These are phyloP conservation scores for Hypomontagnella monticulosa DNA, from an alignment of 495 filamentous ascomycete genomes.

Conservation along the genomic window DNA sequence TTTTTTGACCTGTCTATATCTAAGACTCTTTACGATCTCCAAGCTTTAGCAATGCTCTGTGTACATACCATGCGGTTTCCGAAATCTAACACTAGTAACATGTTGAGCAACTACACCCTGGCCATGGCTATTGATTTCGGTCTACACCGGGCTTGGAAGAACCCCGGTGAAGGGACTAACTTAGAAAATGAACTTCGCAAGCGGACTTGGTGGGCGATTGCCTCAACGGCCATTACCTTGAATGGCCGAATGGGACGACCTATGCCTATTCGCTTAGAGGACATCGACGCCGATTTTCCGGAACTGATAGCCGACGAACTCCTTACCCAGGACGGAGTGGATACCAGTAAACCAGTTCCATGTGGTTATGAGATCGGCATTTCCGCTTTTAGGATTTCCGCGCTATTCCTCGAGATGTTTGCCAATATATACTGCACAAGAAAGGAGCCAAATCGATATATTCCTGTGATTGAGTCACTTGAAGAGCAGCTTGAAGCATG, in stretches of 20 bases:
- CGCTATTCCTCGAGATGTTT: slow-evolving; percentile 75
- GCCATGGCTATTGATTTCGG: slow-evolving; percentile 75
- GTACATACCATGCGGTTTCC: slow-evolving; percentile 77
- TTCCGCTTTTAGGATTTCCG: slow-evolving; percentile 65
- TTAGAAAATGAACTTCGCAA: slow-evolving; percentile 79
- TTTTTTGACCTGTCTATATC: slow-evolving; percentile 68
- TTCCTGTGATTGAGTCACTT: slow-evolving; percentile 67
- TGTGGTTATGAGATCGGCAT: slow-evolving; percentile 74
- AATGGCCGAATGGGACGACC: slow-evolving; percentile 79
- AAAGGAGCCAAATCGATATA: slow-evolving; percentile 66
- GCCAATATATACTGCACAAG: slow-evolving; percentile 74
- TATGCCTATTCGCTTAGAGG: slow-evolving; percentile 73
- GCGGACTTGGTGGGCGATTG: slow-evolving; percentile 76
- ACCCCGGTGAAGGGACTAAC: slow-evolving; percentile 61
- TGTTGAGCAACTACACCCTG: slow-evolving; percentile 68
- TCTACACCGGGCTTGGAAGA: slow-evolving; percentile 74
- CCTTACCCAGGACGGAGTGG: slow-evolving; percentile 61
- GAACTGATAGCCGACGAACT: slow-evolving; percentile 73
- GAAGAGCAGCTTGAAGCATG: slow-evolving; percentile 68
- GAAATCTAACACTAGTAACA: slow-evolving; percentile 78
- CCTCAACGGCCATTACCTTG: slow-evolving; percentile 69
- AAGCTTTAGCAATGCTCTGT: slow-evolving; percentile 75
- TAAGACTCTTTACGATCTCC: slow-evolving; percentile 70
- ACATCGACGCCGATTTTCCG: slow-evolving; percentile 80
- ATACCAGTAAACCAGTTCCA: slow-evolving; percentile 59